Base-by-base conservation (phyloP, 257 asterid genomes). In the Ballota nigra region DNA sequence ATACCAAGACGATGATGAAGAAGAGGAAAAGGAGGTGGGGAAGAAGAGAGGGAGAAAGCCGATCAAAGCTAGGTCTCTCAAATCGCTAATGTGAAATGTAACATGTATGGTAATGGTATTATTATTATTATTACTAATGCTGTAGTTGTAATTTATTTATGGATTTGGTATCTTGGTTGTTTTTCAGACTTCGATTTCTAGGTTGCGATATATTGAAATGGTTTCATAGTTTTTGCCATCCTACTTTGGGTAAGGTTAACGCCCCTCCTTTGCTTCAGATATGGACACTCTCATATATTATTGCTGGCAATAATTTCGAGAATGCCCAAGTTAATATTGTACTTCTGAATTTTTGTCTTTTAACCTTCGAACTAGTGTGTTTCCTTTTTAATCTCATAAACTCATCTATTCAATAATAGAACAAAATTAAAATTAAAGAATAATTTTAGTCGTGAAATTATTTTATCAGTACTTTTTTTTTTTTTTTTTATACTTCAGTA, bases 51-150 rank as follows among this genome's bases (percentile, higher is more conserved):
- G 69, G 8, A 79, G 89, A 5, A 92, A 90, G 81, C 91, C 84
- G 61, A 80, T 90, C 47, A 86, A 88, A 71, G 93, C 96, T 4
- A 81, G 96, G 75, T 88, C 96, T 8, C 75, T 92, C 0, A 88
- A 87, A 70, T 92, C 97, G n/a, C 77, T 92, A 2, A 85, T 92
- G 95, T 92, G 75, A 85, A 24, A 22, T 58, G 60, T 45, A 49
- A 53, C n/a, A 31, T 71, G 75, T 66, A 67, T 53, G 69, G 47
- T n/a, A n/a, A n/a, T n/a, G n/a, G n/a, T n/a, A n/a, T n/a, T n/a
- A n/a, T n/a, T 66, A 12, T 20, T 74, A n/a, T n/a, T n/a, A n/a
- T n/a, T n/a, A 33, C 38, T 51, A 45, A 16, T 33, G 28, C 55
- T 11, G 55, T 60, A 38, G 26, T 7, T 15, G 58, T 52, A 22